Conservation (phyloP, 2,329 filamentous ascomycete species). For the Epichloe typhina region DNA sequence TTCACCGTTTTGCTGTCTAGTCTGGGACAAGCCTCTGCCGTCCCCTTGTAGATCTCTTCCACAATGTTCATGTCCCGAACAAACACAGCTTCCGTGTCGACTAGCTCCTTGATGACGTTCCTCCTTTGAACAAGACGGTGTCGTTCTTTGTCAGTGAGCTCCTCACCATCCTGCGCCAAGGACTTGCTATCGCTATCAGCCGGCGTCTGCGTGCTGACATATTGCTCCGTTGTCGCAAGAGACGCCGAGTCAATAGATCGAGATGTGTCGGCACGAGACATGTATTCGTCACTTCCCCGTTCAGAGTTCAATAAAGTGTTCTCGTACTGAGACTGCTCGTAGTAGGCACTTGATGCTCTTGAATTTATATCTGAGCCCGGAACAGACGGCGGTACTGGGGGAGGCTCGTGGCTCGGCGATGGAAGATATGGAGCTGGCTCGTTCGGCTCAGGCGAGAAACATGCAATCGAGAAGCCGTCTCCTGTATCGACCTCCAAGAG, state of each 20-base stretch:
- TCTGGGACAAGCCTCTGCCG: conserved; percentile 67
- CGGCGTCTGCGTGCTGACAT: conserved; percentile 22
- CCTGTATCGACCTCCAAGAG: conserved; percentile 39
- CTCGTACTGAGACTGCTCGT: conserved; percentile 23
- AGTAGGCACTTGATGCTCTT: conserved; percentile 28
- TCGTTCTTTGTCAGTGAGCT: conserved; percentile 39
- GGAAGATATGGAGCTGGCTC: conserved; percentile 19
- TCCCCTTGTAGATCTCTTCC: conserved; percentile 94
- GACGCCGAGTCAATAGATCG: conserved; percentile 35
- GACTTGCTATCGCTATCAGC: conserved; percentile 25
- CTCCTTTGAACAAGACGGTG: conserved; percentile 68
- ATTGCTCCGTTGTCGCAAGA: conserved; percentile 28
- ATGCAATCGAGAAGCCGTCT: conserved; percentile 36
- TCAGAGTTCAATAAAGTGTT: conserved; percentile 31
- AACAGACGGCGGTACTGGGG: conserved; percentile 32
- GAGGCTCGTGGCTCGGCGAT: conserved; percentile 37
- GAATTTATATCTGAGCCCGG: conserved; percentile 23
- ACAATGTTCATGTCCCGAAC: conserved; percentile 94
- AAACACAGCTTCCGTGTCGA: conserved; percentile 86
- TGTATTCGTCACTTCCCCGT: conserved; percentile 32
- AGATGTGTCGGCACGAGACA: conserved; percentile 28
- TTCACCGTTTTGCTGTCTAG: conserved; percentile 77
- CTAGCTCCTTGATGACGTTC: conserved; percentile 78
- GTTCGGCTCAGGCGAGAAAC: conserved; percentile 23
- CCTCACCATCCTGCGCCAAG: conserved; percentile 24